Conservation (phyloP, 805 yeast species). For the Yarrowia yakushimensis region DNA sequence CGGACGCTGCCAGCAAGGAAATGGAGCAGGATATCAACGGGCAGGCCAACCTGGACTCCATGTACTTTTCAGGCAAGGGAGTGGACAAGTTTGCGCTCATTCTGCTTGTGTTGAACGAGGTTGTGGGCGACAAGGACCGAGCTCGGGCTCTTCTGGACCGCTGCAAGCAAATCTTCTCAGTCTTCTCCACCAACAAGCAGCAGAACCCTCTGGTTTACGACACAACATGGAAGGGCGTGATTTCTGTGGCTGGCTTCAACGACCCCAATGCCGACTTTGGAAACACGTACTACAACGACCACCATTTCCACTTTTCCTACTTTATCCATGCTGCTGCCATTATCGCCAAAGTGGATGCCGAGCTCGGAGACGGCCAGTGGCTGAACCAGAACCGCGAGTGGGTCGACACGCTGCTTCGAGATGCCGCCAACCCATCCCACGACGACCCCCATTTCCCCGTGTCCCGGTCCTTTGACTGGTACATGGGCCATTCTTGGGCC, state of each 20-base stretch:
- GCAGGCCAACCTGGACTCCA: slow-evolving; percentile 63
- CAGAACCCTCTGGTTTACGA: slow-evolving; percentile 68
- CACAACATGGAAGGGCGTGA: slow-evolving; percentile 68
- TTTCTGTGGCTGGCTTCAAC: slow-evolving; percentile 59
- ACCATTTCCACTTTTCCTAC: slow-evolving; percentile 85
- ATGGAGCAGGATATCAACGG: slow-evolving; percentile 46
- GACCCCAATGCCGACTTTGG: slow-evolving; percentile 65
- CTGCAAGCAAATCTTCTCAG: slow-evolving; percentile 59
- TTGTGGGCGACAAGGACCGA: slow-evolving; percentile 52
- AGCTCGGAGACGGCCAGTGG: slow-evolving; percentile 51
- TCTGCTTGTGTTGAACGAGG: slow-evolving; percentile 59
- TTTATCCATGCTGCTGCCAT: slow-evolving; percentile 79
- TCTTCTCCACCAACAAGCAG: slow-evolving; percentile 63
- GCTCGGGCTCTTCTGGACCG: slow-evolving; percentile 50
- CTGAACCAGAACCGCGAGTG: slow-evolving; percentile 47
- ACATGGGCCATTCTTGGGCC: slow-evolving; percentile 72
- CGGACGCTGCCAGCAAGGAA: slow-evolving; percentile 46
- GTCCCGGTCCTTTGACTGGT: slow-evolving; percentile 67
- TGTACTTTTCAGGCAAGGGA: slow-evolving; percentile 84
- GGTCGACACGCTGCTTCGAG: slow-evolving; percentile 61
- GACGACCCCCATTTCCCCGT: slow-evolving; percentile 58
- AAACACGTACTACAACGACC: slow-evolving; percentile 75
- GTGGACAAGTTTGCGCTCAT: slow-evolving; percentile 81
- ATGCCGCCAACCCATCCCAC: slow-evolving; percentile 58
- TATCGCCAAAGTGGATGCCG: slow-evolving; percentile 60